Base-by-base conservation (phyloP, 495 filamentous ascomycete species). In the Penicillium steckii region DNA sequence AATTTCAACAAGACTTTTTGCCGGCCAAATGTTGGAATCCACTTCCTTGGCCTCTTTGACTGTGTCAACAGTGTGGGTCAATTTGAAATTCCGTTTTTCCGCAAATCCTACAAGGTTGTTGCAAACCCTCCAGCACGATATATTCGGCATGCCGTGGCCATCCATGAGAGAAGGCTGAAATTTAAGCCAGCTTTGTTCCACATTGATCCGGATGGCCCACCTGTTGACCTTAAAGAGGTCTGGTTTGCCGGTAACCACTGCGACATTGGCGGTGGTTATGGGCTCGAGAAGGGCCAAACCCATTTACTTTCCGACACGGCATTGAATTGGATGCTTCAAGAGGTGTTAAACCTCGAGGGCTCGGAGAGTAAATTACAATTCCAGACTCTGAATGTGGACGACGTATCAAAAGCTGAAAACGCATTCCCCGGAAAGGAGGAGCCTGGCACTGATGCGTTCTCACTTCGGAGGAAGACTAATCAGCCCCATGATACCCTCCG, bases 1-100 rank as follows among this genome's bases (percentile, higher is more conserved):
- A 78, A 77, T 0, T 89, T 90, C 53, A 78, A 85, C 7, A 85
- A 89, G 60, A 90, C 85, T 0, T 87, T 91, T 49, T 82, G 82
- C 15, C 76, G 87, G 0, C 86, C 86, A 0, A 82, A 90, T 4
- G 61, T 78, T 4, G 75, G 82, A 1, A 84, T 91, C 37, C 50
- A 51, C 6, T 68, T 68, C 26, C 44, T 68, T 12, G 65, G 65
- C 9, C 52, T 68, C 26, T 68, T 68, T 47, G 62, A 64, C 40
- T 55, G 59, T 1, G 88, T 91, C 25, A 91, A 91, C 59, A 84
- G 82, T 32, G 84, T 90, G 1, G 84, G 85, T 1, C 70, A 77
- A 3, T 90, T 91, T 50, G 88, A 91, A 59, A 74, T 6, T 12
- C 27, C 27, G 12, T 12, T 80, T 9, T 84, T 86, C 0, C 87